Percentiles rank a stretch among this genome's conserved stretches.
These are phyloP conservation scores for Boletus eberwhitei DNA, from an alignment of 768 basidiomycete genomes.

Conservation along the genomic window DNA sequence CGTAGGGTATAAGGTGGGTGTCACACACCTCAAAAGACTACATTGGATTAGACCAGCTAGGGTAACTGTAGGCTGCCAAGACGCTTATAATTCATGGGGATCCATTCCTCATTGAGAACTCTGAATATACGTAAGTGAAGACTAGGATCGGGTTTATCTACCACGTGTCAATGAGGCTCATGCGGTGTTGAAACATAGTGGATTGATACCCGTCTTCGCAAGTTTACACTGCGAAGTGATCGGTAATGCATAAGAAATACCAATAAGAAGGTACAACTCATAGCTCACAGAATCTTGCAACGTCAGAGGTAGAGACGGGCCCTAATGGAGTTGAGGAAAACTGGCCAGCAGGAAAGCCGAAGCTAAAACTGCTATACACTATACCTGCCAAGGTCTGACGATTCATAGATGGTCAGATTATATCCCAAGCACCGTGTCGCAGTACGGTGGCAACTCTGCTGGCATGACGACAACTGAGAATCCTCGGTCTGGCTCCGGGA, in stretches of 20 bases:
- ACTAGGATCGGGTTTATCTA: background rate
- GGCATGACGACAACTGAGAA: slow-evolving; percentile 67
- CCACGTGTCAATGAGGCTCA: background rate
- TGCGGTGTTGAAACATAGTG: slow-evolving; percentile 34
- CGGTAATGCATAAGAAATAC: slow-evolving; percentile 34
- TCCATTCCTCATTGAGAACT: slow-evolving; percentile 70
- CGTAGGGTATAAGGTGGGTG: slow-evolving; percentile 64
- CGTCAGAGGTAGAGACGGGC: slow-evolving; percentile 69
- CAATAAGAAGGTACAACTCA: background rate
- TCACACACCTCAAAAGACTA: background rate
- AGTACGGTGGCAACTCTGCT: slow-evolving; percentile 79
- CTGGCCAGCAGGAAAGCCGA: slow-evolving; percentile 64
- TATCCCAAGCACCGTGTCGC: background rate
- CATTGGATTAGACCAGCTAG: background rate
- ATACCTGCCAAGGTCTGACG: slow-evolving; percentile 46
- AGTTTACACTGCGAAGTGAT: slow-evolving; percentile 49
- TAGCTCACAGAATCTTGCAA: slow-evolving; percentile 1
- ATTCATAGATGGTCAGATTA: background rate
- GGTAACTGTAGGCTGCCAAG: slow-evolving; percentile 49
- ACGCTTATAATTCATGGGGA: slow-evolving; percentile 72
- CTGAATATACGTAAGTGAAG: slow-evolving; percentile 59
- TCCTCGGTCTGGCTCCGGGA: slow-evolving; percentile 60
- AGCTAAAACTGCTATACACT: slow-evolving; percentile 73
- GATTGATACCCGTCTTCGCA: slow-evolving; percentile 59
- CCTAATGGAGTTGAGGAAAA: slow-evolving; percentile 61